These are phyloP conservation scores for Stagonosporopsis vannaccii DNA, from an alignment of 2,329 filamentous ascomycete genomes.

Conservation along the genomic window DNA sequence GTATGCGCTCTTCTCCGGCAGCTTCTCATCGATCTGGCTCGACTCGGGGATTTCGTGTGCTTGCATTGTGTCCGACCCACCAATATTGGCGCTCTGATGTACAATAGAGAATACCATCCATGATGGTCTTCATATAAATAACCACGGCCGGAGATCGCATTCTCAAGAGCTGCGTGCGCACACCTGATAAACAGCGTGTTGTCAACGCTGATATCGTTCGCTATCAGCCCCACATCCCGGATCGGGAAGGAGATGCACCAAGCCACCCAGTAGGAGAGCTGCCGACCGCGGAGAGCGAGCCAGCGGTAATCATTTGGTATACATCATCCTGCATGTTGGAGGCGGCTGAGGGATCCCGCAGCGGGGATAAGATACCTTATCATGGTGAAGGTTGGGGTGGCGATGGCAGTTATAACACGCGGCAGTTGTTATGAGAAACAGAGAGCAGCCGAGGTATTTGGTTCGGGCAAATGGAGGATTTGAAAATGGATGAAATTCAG, in stretches of 20 bases:
- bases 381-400: not conserved
- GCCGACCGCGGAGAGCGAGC: not conserved
- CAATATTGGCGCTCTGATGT: not conserved
- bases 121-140: not conserved
- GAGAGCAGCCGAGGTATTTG: too few species aligned
- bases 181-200: not conserved
- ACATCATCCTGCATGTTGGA: constrained; percentile 3
- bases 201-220: constrained; percentile 6
- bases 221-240: constrained; percentile 14
- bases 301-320: not conserved
- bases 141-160: not conserved
- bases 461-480: too few species aligned
- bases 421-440: too few species aligned
- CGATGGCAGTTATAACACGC: not conserved
- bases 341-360: constrained; percentile 3
- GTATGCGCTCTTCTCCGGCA: not conserved
- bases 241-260: constrained; percentile 8
- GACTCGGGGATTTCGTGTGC: not conserved
- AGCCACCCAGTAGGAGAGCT: constrained; percentile 4
- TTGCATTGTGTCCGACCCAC: not conserved
- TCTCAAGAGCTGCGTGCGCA: not conserved
- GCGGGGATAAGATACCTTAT: constrained; percentile 1
- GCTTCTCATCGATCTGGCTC: not conserved
- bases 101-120: not conserved
- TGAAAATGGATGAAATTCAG: too few species aligned